phyloP scores from a whole-genome alignment of 371 early-diverging fungal genomes.

The Rhizopus delemar region DNA sequence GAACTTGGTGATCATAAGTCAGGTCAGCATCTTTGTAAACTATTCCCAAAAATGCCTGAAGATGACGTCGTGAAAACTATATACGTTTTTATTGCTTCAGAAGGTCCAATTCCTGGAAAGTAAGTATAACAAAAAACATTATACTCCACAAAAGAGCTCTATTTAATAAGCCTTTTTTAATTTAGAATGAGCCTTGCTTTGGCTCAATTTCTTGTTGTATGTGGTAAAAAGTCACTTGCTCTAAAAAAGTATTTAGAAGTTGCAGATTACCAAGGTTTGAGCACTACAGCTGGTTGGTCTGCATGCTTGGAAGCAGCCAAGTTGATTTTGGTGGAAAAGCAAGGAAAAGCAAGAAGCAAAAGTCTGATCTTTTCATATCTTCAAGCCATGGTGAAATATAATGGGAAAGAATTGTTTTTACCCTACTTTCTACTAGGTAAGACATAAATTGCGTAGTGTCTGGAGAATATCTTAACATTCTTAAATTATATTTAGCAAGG shows the following conservation, averaged over 20 bases:
- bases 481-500: slow-evolving; percentile 12
- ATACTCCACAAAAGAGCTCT: neutral
- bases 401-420: slow-evolving; percentile 17
- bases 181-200: slow-evolving; percentile 23
- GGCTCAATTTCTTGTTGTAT: slow-evolving; percentile 17
- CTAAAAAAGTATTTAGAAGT: slow-evolving; percentile 18
- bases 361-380: slow-evolving; percentile 10
- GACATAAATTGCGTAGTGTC: neutral
- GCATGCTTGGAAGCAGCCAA: slow-evolving; percentile 20
- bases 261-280: slow-evolving; percentile 10
- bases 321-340: slow-evolving; percentile 10
- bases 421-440: slow-evolving; percentile 23
- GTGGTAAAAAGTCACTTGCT: slow-evolving; percentile 9
- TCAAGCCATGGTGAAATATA: slow-evolving; percentile 11
- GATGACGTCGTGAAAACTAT: slow-evolving; percentile 15
- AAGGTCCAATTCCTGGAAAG: slow-evolving; percentile 15
- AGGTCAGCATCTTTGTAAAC: slow-evolving; percentile 16
- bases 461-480: neutral
- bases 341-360: slow-evolving; percentile 23
- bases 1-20: slow-evolving; percentile 18
- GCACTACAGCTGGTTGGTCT: slow-evolving; percentile 11
- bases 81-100: slow-evolving; percentile 11
- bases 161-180: neutral
- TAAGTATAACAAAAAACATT: slow-evolving; percentile 8
- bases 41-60: slow-evolving; percentile 7